Percentiles rank a stretch among this genome's conserved stretches.
phyloP scores from a whole-genome alignment of 1,284 basidiomycete genomes.

The Trichosporon faecale region DNA sequence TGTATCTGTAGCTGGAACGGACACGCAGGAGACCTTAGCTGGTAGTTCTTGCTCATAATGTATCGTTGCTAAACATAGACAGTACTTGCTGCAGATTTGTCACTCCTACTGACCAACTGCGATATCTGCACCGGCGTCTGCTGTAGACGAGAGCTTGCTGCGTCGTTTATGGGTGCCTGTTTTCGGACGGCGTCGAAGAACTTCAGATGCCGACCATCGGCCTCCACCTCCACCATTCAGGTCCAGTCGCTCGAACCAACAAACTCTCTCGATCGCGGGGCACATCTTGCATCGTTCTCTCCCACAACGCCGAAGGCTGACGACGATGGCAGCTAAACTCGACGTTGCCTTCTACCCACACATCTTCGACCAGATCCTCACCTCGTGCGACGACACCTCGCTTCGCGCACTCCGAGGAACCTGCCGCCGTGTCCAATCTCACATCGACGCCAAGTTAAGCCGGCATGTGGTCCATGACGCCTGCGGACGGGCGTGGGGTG shows the following conservation, averaged over 20 bases:
- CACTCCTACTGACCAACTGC: background rate
- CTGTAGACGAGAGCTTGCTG: too few species aligned
- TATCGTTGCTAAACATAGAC: background rate
- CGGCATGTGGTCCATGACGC: background rate
- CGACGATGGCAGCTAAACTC: background rate
- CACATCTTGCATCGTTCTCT: background rate
- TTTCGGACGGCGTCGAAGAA: too few species aligned
- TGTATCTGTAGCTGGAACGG: background rate
- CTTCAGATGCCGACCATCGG: background rate
- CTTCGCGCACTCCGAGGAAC: background rate
- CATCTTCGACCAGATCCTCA: background rate
- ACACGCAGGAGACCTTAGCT: conserved; percentile 1
- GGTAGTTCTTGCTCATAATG: background rate
- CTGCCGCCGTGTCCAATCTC: background rate
- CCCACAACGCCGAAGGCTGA: background rate
- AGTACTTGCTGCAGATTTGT: too few species aligned
- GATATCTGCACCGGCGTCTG: too few species aligned
- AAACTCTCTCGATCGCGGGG: background rate
- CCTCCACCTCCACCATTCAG: background rate
- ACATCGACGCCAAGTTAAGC: background rate
- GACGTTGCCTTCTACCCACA: background rate
- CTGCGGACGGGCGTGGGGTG: background rate
- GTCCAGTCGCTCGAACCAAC: background rate
- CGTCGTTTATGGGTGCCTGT: too few species aligned
- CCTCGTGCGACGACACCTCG: background rate